Evolutionary conservation across 1,284 basidiomycete species (phyloP), one percentile per base, ranked within the genome.

Genomic region (Xerocomus amazonicus): DNA sequence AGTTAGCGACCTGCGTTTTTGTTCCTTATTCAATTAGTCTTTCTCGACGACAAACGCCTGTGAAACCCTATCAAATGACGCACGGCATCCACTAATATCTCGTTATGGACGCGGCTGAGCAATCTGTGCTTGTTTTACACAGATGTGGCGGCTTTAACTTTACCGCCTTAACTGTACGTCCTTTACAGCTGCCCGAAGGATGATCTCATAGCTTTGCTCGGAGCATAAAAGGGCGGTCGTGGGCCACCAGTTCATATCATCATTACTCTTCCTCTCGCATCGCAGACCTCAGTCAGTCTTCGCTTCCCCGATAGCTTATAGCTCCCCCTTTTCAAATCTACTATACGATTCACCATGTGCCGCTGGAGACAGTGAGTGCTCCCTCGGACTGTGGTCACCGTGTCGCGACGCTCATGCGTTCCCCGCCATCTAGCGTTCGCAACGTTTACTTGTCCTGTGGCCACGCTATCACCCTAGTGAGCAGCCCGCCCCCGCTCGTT

Each of bases 381-480:
- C 39, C 13, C 3, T 13, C 27, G 17, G 33, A 6, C 33, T 27
- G 45, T 50, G 10, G 48, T 28, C 56, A 19, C 26, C n/a, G 16
- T 4, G 19, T 50, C 35, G 39, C 29, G 23, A 42, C 19, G 34
- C 52, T 62, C 52, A 64, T 12, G 2, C 14, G 19, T 6, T 36
- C 17, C 13, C 29, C 17, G 8, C 28, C 28, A 14, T 34, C 34
- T 50, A 74, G 72, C 17, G 72, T 74, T 27, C 73, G 70, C 52
- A 74, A 74, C 52, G 62, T 76, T 45, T 74, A 74, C 58, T 26
- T 69, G 47, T 55, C 56, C 8, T 74, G 72, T 48, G 70, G 70
- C 3, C 72, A 74, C 35, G 67, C 66, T 0, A 52, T 69, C 37
- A 73, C 65, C 32, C 33, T 74, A 50, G 74, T 73, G 56, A 55